These are phyloP conservation scores for Colletotrichum phormii DNA, from an alignment of 2,329 filamentous ascomycete species.

Conservation along the genomic window DNA sequence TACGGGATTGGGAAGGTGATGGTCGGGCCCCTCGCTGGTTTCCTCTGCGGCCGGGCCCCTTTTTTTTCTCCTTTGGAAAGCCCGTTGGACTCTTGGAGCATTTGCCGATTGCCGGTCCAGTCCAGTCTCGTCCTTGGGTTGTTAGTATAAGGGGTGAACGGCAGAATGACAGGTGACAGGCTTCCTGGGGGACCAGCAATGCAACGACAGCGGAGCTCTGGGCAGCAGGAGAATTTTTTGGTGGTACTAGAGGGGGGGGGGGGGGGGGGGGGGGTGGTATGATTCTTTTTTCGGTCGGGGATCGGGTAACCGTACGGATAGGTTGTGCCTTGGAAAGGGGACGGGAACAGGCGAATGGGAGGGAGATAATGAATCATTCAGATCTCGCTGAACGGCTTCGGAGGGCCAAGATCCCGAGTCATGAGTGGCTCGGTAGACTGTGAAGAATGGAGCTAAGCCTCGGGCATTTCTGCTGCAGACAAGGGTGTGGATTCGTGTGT, in stretches of 20 bases:
- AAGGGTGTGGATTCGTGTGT: not conserved
- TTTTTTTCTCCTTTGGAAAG: not conserved
- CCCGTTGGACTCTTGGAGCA: not conserved
- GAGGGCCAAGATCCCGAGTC: constrained; percentile 29
- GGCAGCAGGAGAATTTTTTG: not conserved
- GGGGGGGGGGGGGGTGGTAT: not conserved
- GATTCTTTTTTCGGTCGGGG: constrained; percentile 5
- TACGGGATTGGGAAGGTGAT: constrained; percentile 1
- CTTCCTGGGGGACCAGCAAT: not conserved
- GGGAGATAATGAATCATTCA: constrained; percentile 35
- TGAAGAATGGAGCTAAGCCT: constrained; percentile 25
- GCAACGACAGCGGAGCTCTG: constrained; percentile 6
- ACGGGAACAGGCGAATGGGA: constrained; percentile 30
- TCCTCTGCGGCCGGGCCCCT: not conserved
- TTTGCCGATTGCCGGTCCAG: not conserved
- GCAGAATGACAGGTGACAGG: not conserved
- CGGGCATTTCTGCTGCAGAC: constrained; percentile 9
- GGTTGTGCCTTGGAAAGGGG: not conserved
- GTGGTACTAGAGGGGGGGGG: too few species aligned
- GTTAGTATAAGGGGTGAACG: constrained; percentile 10
- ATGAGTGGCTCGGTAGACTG: constrained; percentile 21
- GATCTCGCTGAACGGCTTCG: constrained; percentile 9
- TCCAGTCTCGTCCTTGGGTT: not conserved
- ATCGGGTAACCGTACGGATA: not conserved
- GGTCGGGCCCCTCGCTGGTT: constrained; percentile 5